Evolutionary conservation across 1,139 yeast genomes (phyloP).

Genomic region (Hemisphaericaspora subhashii): DNA sequence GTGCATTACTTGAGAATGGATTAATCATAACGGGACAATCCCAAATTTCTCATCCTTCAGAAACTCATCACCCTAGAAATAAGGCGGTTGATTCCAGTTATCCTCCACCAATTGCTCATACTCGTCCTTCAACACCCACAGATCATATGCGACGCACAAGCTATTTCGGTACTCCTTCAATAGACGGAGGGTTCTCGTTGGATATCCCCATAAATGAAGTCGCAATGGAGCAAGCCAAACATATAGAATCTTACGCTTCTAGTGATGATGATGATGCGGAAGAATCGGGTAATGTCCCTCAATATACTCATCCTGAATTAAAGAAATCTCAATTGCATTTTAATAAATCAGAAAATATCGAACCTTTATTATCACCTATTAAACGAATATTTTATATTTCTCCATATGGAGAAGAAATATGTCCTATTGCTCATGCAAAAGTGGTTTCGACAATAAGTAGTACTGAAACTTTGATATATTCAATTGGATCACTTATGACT

Average conservation of each 20-base stretch:
- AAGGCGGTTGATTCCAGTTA: slow-evolving; percentile 20
- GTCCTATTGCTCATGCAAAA: slow-evolving; percentile 71
- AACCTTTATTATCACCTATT: slow-evolving; percentile 75
- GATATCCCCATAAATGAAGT: slow-evolving; percentile 21
- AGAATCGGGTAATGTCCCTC: slow-evolving; percentile 62
- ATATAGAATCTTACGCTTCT: not conserved
- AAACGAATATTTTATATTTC: slow-evolving; percentile 75
- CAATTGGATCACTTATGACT: slow-evolving; percentile 88
- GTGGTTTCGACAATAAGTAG: slow-evolving; percentile 53
- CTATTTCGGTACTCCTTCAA: slow-evolving; percentile 18
- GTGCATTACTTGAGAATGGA: slow-evolving; percentile 73
- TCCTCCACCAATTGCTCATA: slow-evolving; percentile 39
- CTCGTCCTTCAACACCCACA: slow-evolving; percentile 40
- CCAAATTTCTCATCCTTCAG: slow-evolving; percentile 85
- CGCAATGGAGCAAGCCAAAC: slow-evolving; percentile 1
- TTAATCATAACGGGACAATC: slow-evolving; percentile 87
- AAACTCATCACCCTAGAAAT: slow-evolving; percentile 9
- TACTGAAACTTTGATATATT: slow-evolving; percentile 63
- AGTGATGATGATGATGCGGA: slow-evolving; percentile 22
- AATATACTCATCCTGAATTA: slow-evolving; percentile 78
- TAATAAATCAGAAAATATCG: slow-evolving; percentile 51
- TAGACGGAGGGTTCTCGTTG: slow-evolving; percentile 11
- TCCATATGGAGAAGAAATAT: slow-evolving; percentile 85
- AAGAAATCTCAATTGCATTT: slow-evolving; percentile 74
- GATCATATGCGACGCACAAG: slow-evolving; percentile 16